Base-by-base conservation (phyloP, 192 early-diverging fungal genomes). In the Coemansia aciculifera region DNA sequence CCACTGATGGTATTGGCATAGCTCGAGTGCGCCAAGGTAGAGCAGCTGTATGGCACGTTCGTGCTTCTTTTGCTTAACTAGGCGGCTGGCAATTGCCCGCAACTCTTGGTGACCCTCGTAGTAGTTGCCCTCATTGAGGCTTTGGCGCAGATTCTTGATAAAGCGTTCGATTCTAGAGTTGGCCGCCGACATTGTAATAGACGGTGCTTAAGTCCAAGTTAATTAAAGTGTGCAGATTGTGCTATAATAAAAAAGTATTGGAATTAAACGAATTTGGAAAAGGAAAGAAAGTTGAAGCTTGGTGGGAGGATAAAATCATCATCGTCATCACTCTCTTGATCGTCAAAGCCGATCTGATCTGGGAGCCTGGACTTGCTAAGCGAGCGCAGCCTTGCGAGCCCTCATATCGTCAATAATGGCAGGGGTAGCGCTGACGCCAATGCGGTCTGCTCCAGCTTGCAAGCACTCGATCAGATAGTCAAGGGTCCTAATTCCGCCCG, bases 31-130 rank as follows among this genome's bases (percentile, higher is more conserved):
- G 6, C 96, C 96, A 31, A 90, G 85, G 71, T 91, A 88, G 29
- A 97, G 79, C 3, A 98, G 85, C 9, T 89, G 84, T 56, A 94
- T 86, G 7, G 93, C 93, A 40, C 89, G 86, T 37, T 75, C 78
- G 71, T 87, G 84, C 69, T 94, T 93, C 39, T 93, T 87, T 64
- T 95, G 93, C 74, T 95, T 96, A n/a, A 95, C 87, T 40, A 92
- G 89, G 32, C 94, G 94, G 73, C 91, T 89, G 72, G 90, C 91
- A 13, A 97, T 90, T 40, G 96, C 95, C 42, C 94, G 92, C 78
- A 95, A 91, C 93, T 97, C 96, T 75, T 98, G 96, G 74, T 98
- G 95, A 2, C 94, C 94, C 74, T 97, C 96, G 84, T 98, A 98
- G 85, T 95, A 97, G 82, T 96, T 94, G 39, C 92, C 94, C 46